Evolutionary conservation across 257 asterid genomes (phyloP).

Genomic region (Paraleonurus japonicus): DNA sequence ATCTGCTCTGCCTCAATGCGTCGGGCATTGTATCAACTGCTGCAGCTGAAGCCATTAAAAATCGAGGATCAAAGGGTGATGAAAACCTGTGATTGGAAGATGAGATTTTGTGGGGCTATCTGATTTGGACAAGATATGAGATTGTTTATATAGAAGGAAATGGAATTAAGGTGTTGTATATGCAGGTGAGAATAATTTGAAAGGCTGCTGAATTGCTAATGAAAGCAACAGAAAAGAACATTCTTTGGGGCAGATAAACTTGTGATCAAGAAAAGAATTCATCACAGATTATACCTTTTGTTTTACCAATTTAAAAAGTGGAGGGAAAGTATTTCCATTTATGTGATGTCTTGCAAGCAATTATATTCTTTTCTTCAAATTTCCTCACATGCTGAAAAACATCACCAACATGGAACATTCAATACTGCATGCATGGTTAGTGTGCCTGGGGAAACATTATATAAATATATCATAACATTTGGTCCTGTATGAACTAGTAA

Average conservation of each 20-base stretch:
- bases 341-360: conserved; percentile 5
- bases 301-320: conserved; percentile 19
- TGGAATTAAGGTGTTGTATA: conserved; percentile 11
- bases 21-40: conserved; percentile 60
- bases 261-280: conserved; percentile 58
- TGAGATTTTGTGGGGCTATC: conserved; percentile 26
- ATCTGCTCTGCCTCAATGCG: conserved; percentile 55
- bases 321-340: conserved; percentile 33
- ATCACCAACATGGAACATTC: neutral
- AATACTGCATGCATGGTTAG: neutral
- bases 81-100: conserved; percentile 12
- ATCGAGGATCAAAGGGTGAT: neutral
- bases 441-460: too few species aligned
- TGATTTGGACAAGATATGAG: conserved; percentile 28
- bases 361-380: conserved; percentile 37
- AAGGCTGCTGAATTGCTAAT: conserved; percentile 21
- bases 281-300: conserved; percentile 27
- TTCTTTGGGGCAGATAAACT: conserved; percentile 51
- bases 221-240: conserved; percentile 52
- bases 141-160: conserved; percentile 33
- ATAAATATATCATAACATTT: too few species aligned
- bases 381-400: conserved; percentile 7
- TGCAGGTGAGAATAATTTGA: conserved; percentile 41
- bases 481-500: too few species aligned
- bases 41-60: conserved; percentile 55